Percentiles rank a stretch among this genome's conserved stretches.
Evolutionary conservation across 495 filamentous ascomycete genomes (phyloP).

Genomic region (Pseudomonodictys pantanalensis): DNA sequence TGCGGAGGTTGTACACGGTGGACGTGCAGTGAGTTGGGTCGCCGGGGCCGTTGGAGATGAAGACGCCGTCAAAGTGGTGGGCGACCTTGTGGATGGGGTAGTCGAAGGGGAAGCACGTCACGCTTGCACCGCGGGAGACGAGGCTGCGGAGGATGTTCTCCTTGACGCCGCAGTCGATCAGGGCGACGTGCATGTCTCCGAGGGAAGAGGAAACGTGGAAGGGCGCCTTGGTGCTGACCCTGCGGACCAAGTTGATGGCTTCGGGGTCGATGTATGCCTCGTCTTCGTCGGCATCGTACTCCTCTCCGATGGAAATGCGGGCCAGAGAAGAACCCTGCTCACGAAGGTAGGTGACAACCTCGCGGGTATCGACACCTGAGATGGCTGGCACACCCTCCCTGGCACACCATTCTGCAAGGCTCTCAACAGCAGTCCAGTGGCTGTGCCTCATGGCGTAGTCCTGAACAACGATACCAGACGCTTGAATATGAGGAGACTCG

Average conservation of each 20-base stretch:
- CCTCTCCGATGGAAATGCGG: conserved; percentile 91
- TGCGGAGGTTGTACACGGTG: conserved; percentile 83
- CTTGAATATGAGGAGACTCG: conserved; percentile 95
- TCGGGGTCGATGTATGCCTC: conserved; percentile 94
- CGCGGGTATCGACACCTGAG: conserved; percentile 93
- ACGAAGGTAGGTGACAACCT: conserved; percentile 89
- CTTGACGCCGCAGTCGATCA: conserved; percentile 98
- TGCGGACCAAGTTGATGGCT: conserved; percentile 91
- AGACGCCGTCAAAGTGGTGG: conserved; percentile 95
- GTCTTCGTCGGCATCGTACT: conserved; percentile 98
- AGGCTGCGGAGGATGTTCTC: conserved; percentile 97
- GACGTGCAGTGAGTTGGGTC: conserved; percentile 94
- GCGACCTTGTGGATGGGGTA: conserved; percentile 97
- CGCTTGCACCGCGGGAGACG: conserved; percentile 78
- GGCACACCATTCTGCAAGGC: conserved; percentile 88
- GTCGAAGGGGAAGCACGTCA: conserved; percentile 92
- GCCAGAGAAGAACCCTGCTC: conserved; percentile 95
- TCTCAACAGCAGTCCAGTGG: conserved; percentile 98
- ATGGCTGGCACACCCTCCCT: conserved; percentile 95
- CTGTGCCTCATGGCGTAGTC: conserved; percentile 91
- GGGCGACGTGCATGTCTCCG: conserved; percentile 83
- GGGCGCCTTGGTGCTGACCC: conserved; percentile 94
- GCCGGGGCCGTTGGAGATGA: conserved; percentile 96
- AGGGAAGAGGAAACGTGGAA: conserved; percentile 83
- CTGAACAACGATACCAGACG: conserved; percentile 89